Percentiles rank a stretch among this genome's conserved stretches.
Evolutionary conservation across 2,329 filamentous ascomycete genomes (phyloP).

Genomic region (Botryosphaeria dothidea): DNA sequence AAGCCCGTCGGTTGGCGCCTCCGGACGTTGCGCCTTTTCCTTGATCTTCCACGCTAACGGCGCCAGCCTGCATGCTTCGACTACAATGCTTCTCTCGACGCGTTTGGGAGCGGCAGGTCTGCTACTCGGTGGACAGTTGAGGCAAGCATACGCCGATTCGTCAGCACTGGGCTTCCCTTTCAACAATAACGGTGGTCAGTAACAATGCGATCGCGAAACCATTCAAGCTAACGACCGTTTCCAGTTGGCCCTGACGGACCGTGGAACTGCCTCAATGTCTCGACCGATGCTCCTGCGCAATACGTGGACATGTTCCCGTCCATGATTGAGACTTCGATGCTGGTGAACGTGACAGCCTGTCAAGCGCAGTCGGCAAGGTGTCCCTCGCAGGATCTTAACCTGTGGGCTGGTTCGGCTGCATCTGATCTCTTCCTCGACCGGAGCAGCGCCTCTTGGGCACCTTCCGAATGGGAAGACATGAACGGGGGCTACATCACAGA

Average conservation of each 20-base stretch:
- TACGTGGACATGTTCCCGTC: not conserved
- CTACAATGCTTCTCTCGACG: no score
- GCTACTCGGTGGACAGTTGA: no score
- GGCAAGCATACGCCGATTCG: no score
- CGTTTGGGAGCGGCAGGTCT: no score
- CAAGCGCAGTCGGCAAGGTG: not conserved
- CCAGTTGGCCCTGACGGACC: not conserved
- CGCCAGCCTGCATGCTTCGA: no score
- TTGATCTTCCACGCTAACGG: no score
- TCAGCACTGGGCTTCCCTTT: no score
- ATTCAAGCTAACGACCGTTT: not conserved
- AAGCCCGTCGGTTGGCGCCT: no score
- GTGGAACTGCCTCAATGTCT: not conserved
- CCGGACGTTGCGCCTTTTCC: no score
- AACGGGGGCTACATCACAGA: not conserved
- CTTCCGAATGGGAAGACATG: not conserved
- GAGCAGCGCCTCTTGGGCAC: not conserved
- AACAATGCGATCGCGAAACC: no score
- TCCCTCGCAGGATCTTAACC: not conserved
- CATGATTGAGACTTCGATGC: not conserved
- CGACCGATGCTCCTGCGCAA: not conserved
- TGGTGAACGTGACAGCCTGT: not conserved
- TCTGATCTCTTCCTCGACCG: not conserved
- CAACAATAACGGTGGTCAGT: no score
- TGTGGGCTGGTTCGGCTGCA: not conserved